Evolutionary conservation across 192 early-diverging fungal genomes (phyloP).

Genomic region (Chytriomyces confervae): DNA sequence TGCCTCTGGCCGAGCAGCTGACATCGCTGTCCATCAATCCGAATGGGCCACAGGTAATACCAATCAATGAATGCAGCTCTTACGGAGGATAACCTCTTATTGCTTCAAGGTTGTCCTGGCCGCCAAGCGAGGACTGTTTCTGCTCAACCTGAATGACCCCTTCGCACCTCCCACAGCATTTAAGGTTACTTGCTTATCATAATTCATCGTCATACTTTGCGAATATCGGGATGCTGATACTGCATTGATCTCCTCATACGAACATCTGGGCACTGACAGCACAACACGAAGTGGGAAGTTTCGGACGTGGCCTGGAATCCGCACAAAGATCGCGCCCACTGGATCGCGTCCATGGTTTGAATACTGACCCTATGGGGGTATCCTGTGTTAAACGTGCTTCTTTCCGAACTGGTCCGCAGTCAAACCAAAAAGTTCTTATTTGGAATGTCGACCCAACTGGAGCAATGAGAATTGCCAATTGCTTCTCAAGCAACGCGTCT

Average conservation of each 20-base stretch:
- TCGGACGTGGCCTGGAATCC: slow-evolving; percentile 31
- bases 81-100: not conserved
- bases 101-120: slow-evolving; percentile 28
- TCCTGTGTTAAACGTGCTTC: no score
- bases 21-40: slow-evolving; percentile 35
- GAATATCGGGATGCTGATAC: no score
- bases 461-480: not conserved
- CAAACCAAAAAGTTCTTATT: slow-evolving; percentile 38
- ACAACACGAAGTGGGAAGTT: slow-evolving; percentile 40
- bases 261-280: not conserved
- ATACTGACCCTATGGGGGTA: no score
- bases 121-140: slow-evolving; percentile 32
- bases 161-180: slow-evolving; percentile 22
- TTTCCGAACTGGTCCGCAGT: not conserved
- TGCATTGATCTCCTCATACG: no score
- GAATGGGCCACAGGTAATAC: slow-evolving; percentile 12
- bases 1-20: slow-evolving; percentile 19
- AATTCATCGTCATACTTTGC: no score
- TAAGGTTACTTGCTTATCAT: not conserved
- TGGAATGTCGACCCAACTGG: slow-evolving; percentile 30
- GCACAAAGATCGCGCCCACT: slow-evolving; percentile 16
- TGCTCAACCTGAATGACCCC: slow-evolving; percentile 16
- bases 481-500: slow-evolving; percentile 13
- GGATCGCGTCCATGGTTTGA: slow-evolving; percentile 29
- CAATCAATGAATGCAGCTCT: no score